Evolutionary conservation across 192 early-diverging fungal species (phyloP).

Genomic region (Radiomyces spectabilis): DNA sequence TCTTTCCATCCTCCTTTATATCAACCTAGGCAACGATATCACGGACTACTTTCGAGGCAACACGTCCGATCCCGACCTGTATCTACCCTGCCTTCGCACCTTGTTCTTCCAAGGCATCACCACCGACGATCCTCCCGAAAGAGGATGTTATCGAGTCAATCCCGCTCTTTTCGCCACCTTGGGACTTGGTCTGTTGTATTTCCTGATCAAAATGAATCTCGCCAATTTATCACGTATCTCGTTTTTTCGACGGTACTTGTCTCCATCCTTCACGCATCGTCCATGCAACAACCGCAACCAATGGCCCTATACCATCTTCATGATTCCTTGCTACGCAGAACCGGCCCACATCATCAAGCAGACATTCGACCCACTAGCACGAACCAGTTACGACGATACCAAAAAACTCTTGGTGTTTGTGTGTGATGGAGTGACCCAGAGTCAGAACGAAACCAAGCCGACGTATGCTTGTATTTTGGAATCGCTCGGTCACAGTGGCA

Average conservation of each 20-base stretch:
- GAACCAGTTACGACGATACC: slow-evolving; percentile 54
- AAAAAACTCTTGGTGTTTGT: slow-evolving; percentile 61
- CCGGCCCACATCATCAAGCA: slow-evolving; percentile 48
- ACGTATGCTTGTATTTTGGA: slow-evolving; percentile 60
- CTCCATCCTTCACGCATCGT: background rate
- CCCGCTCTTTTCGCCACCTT: slow-evolving; percentile 22
- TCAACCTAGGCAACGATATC: slow-evolving; percentile 22
- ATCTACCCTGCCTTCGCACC: slow-evolving; percentile 9
- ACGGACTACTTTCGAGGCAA: slow-evolving; percentile 17
- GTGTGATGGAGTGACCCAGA: slow-evolving; percentile 59
- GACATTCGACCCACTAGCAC: slow-evolving; percentile 58
- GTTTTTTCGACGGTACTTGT: slow-evolving; percentile 7
- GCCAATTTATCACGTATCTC: slow-evolving; percentile 21
- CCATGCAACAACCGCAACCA: background rate
- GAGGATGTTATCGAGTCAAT: slow-evolving; percentile 17
- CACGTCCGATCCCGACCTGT: background rate
- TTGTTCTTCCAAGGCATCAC: slow-evolving; percentile 23
- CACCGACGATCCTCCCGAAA: background rate
- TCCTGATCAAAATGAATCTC: slow-evolving; percentile 24
- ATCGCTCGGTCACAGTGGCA: slow-evolving; percentile 57
- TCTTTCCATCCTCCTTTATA: slow-evolving; percentile 14
- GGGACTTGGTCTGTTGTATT: slow-evolving; percentile 12
- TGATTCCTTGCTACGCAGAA: slow-evolving; percentile 68
- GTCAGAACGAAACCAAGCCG: slow-evolving; percentile 45
- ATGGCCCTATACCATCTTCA: slow-evolving; percentile 31